Base-by-base conservation (phyloP, 1,284 basidiomycete species). In the Rhodotorula sp. region DNA sequence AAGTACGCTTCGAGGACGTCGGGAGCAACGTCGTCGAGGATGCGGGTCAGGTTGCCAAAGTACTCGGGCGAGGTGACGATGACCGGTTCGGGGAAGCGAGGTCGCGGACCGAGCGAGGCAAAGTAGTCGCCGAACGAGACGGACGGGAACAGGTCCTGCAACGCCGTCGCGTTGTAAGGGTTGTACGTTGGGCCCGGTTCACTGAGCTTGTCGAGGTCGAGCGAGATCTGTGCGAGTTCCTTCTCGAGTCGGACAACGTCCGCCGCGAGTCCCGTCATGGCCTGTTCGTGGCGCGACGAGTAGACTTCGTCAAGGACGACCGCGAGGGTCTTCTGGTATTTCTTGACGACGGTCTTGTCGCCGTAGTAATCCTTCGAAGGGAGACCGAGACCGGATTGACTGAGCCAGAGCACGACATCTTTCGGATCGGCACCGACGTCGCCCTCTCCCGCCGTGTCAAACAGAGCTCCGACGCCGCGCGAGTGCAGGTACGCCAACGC, bases 341-440 rank as follows among this genome's bases (percentile, higher is more conserved):
- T 82, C 34, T 87, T 85, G 31, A 88, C 81, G 60, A 92, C 87
- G 0, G 85, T 83, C 67, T 88, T 83, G 72, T 98, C 95, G 43
- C 90, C 86, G 81, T 93, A 98, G 81, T 98, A 97, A 83, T 95
- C 92, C 89, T 92, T 77, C 57, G 93, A 89, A 1, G 95, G 95
- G 20, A 98, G 87, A 47, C 93, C 92, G 12, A 97, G 85, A 16
- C 84, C 86, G 12, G 90, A 87, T 79, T 98, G 95, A 75, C 86
- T 89, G 79, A 98, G 88, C 89, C 90, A 93, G 23, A 95, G 85
- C 0, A 88, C 87, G 87, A 96, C 93, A 59, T 86, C 82, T 77
- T 94, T 91, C 0, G 96, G 93, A 79, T 97, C 92, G n/a, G 87
- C 85, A 34, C 91, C 92, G 48, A 90, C 88, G 78, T 98, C 93